These are phyloP conservation scores for Tricholoma sp. DNA, from an alignment of 768 basidiomycete genomes.

Conservation along the genomic window DNA sequence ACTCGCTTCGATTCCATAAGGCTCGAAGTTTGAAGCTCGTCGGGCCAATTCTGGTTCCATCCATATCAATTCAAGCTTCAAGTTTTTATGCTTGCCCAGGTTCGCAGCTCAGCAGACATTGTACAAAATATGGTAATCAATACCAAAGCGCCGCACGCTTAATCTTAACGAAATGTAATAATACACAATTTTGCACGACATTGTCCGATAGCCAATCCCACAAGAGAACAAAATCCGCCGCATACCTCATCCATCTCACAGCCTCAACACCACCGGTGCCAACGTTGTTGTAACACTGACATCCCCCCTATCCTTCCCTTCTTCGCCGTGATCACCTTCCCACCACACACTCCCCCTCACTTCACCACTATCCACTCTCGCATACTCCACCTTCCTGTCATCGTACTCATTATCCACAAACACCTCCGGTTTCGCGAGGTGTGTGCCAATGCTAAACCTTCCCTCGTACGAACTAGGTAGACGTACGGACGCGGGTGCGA, in stretches of 20 bases:
- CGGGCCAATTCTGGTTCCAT: too few species aligned
- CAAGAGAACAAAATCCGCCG: too few species aligned
- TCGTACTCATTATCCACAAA: conserved; percentile 1
- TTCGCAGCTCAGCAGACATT: too few species aligned
- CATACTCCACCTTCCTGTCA: conserved; percentile 12
- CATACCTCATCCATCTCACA: neutral
- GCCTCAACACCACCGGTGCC: conserved; percentile 7
- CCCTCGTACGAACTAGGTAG: conserved; percentile 18
- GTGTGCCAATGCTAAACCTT: conserved; percentile 9
- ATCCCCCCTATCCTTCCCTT: neutral
- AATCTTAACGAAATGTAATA: too few species aligned
- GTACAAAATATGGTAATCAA: too few species aligned
- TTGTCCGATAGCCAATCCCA: too few species aligned
- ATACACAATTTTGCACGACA: too few species aligned
- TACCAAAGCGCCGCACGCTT: too few species aligned
- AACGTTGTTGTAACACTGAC: conserved; percentile 12
- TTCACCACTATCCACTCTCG: conserved; percentile 2
- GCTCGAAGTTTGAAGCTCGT: too few species aligned
- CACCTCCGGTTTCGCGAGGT: conserved; percentile 4
- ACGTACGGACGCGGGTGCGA: conserved; percentile 7
- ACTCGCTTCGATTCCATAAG: too few species aligned
- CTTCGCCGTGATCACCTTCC: conserved; percentile 2
- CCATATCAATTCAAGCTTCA: too few species aligned
- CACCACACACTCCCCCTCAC: conserved; percentile 3
- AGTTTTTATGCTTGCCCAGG: too few species aligned